Percentiles rank a stretch among this genome's conserved stretches.
These are phyloP conservation scores for Phaeoacremonium minimum DNA, from an alignment of 2,329 filamentous ascomycete species.

Conservation along the genomic window DNA sequence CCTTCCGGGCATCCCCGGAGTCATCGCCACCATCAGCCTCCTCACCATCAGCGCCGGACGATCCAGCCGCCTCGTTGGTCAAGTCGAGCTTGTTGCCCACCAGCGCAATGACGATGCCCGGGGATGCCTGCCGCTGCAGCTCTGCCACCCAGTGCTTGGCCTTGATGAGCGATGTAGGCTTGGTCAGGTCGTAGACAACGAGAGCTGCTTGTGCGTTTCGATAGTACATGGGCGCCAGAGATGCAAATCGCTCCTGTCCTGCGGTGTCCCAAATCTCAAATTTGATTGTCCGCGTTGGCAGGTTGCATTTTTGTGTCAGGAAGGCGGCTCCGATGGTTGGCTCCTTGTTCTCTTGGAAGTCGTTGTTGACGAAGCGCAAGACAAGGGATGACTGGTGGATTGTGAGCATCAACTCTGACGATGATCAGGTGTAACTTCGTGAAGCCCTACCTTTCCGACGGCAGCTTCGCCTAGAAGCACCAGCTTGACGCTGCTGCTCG, in stretches of 20 bases:
- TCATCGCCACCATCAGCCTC: conserved; percentile 53
- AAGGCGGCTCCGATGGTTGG: conserved; percentile 98
- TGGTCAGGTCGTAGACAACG: conserved; percentile 97
- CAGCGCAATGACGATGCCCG: conserved; percentile 93
- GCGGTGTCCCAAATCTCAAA: conserved; percentile 99
- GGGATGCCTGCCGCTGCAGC: conserved; percentile 90
- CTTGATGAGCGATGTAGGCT: conserved; percentile 90
- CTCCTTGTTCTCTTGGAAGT: conserved; percentile 99
- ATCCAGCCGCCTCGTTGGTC: conserved; percentile 53
- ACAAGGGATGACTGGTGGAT: conserved; percentile 92
- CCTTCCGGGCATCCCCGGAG: conserved; percentile 74
- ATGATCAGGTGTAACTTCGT: too few species aligned
- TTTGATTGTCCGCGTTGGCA: conserved; percentile 87
- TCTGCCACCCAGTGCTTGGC: conserved; percentile 99
- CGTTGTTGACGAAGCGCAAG: conserved; percentile 97
- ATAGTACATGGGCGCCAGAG: conserved; percentile 98
- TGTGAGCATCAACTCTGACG: conserved; percentile 6
- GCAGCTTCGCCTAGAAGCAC: conserved; percentile 96
- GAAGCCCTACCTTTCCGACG: conserved; percentile 91
- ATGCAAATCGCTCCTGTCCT: conserved; percentile 95
- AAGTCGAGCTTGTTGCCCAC: conserved; percentile 97
- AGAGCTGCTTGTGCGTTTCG: conserved; percentile 96
- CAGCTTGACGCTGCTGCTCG: conserved; percentile 99
- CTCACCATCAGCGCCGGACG: conserved; percentile 39
- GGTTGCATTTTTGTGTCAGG: conserved; percentile 96